Conservation (phyloP, 2,329 filamentous ascomycete genomes). For the Ciborinia camelliae region DNA sequence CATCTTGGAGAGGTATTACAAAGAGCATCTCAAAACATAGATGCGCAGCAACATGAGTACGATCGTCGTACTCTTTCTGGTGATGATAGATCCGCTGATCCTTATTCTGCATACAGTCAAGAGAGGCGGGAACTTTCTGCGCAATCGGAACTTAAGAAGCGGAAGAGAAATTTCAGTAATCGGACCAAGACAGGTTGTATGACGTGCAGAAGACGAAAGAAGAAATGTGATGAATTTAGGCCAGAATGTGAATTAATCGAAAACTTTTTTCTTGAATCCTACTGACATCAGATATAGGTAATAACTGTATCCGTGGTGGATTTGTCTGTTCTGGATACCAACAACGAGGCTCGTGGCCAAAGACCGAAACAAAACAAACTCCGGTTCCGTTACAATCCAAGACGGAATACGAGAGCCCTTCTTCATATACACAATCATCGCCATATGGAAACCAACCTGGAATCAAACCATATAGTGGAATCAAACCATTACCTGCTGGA, state of each 20-base stretch:
- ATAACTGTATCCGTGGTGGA: conserved; percentile 85
- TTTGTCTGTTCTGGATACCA: conserved; percentile 92
- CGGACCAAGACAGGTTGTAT: conserved; percentile 93
- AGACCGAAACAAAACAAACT: conserved; percentile 65
- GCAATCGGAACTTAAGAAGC: conserved; percentile 63
- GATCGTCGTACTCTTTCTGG: conserved; percentile 39
- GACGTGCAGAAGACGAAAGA: conserved; percentile 88
- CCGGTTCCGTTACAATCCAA: conserved; percentile 81
- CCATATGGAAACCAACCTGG: conserved; percentile 46
- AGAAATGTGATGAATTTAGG: conserved; percentile 95
- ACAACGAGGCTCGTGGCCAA: conserved; percentile 73
- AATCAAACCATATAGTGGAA: conserved; percentile 42
- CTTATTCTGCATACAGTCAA: conserved; percentile 39
- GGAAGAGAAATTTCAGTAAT: conserved; percentile 85
- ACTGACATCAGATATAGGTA: conserved; percentile 50
- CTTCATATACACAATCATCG: conserved; percentile 56
- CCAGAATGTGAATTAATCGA: conserved; percentile 74
- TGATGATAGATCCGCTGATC: conserved; percentile 39
- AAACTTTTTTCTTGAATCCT: conserved; percentile 7
- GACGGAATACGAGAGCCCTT: conserved; percentile 50
- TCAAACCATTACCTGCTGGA: conserved; percentile 55
- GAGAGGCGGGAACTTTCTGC: conserved; percentile 39
- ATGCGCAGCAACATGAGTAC: conserved; percentile 40
- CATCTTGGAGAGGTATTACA: conserved; percentile 51
- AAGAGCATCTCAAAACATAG: conserved; percentile 44